Base-by-base conservation (phyloP, 2,329 filamentous ascomycete genomes). In the Leptodontidium sp. region DNA sequence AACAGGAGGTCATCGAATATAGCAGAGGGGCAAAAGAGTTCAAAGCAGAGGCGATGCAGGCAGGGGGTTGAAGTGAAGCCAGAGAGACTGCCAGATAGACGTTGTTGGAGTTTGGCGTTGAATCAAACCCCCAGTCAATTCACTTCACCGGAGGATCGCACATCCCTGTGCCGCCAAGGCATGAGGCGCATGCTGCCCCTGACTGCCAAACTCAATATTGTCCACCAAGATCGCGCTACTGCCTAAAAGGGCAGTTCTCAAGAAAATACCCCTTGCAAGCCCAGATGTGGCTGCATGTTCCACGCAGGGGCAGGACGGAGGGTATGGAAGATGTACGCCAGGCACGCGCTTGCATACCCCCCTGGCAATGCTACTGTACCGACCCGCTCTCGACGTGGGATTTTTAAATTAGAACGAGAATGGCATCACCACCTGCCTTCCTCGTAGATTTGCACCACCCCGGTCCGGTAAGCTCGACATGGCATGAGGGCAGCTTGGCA, bases 151-250 rank as follows among this genome's bases (percentile, higher is more conserved):
- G 6, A 35, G 52, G 52, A 55, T 35, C 29, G 14, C 12, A 0
- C 17, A 55, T 55, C 52, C 52, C 52, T 55, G 52, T 11, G 5
- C 4, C 4, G 52, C 52, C 52, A 35, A 55, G 52, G 4, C 26
- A 32, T 55, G 52, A 55, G 52, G 52, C 52, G 52, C 52, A 55
- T 55, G 26, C 52, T 55, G 52, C 52, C 52, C 52, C 52, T 55
- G 52, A 55, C 52, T 55, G 26, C 52, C 15, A 55, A 55, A 55
- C 52, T 55, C 29, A 55, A 55, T 35, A 35, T 11, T 7, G 52
- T 21, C 21, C 12, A 4, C 52, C 29, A 55, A 29, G 29, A 29
- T 26, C 4, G 29, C 12, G 15, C 52, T 55, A 55, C 15, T 1
- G 26, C 29, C 52, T 7, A 55, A 55, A 55, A 12, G 29, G 52